phyloP scores from a whole-genome alignment of 2,329 filamentous ascomycete genomes.

The Trichoderma sp. region DNA sequence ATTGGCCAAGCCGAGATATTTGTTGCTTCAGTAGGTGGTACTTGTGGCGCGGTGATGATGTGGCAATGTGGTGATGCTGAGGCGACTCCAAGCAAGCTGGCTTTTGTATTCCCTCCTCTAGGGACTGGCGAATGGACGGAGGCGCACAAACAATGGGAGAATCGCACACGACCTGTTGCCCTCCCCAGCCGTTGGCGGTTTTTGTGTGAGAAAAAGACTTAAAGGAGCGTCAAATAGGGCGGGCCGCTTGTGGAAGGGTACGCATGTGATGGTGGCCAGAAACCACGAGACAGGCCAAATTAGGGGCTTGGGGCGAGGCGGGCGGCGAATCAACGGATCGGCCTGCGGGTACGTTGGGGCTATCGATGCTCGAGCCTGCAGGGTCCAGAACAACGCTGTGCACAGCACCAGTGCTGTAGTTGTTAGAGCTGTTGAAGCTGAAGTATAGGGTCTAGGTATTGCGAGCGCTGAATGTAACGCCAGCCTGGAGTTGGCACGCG shows the following conservation, averaged over 20 bases:
- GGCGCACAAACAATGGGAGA: slow-evolving; percentile 26
- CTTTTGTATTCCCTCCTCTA: neutral
- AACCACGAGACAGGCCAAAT: slow-evolving; percentile 5
- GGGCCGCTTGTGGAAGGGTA: slow-evolving; percentile 21
- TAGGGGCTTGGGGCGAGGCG: slow-evolving; percentile 5
- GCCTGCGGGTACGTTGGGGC: neutral
- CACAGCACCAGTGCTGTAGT: neutral
- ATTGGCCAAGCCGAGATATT: neutral
- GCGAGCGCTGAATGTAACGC: neutral
- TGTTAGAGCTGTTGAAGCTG: neutral
- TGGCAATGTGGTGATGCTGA: slow-evolving; percentile 9
- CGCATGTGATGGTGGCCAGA: slow-evolving; percentile 22
- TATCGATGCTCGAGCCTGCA: neutral
- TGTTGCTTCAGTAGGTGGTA: neutral
- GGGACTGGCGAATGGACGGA: slow-evolving; percentile 16
- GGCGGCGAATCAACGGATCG: neutral
- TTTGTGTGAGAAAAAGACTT: slow-evolving; percentile 15
- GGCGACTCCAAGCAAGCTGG: neutral
- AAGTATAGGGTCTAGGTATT: neutral
- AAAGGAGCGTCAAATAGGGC: slow-evolving; percentile 7
- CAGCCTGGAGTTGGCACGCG: neutral
- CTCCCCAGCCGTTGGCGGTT: slow-evolving; percentile 32
- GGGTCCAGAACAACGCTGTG: neutral
- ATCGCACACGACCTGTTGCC: slow-evolving; percentile 46
- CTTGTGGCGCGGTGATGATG: neutral